Evolutionary conservation across 805 yeast genomes (phyloP).

Genomic region (Candida chauliodis): DNA sequence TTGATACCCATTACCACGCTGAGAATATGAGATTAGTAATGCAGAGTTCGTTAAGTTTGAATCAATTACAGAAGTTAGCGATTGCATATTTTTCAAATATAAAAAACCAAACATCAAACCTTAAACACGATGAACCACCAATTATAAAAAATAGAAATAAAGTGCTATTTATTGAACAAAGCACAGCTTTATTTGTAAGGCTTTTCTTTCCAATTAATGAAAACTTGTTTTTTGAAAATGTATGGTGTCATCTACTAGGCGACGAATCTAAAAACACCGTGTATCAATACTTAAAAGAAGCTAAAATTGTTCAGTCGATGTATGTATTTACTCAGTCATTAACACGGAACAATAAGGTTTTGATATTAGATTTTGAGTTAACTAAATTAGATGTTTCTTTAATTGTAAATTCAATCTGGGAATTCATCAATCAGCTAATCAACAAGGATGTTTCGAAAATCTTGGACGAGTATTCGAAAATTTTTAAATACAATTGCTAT

Average conservation of each 20-base stretch:
- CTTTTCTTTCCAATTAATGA: constrained; percentile 42
- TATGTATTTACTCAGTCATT: constrained; percentile 41
- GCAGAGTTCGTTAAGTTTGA: constrained; percentile 64
- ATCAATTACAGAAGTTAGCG: constrained; percentile 51
- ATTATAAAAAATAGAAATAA: constrained; percentile 4
- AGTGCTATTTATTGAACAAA: constrained; percentile 37
- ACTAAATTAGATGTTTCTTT: constrained; percentile 31
- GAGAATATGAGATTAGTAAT: constrained; percentile 56
- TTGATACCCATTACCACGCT: constrained; percentile 38
- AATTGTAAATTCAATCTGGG: constrained; percentile 34
- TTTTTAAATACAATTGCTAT: constrained; percentile 14
- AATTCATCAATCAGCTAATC: constrained; percentile 18
- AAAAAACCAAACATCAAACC: not conserved
- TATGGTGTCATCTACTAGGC: constrained; percentile 61
- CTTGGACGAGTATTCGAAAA: constrained; percentile 6
- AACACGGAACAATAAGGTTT: constrained; percentile 29
- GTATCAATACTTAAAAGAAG: constrained; percentile 31
- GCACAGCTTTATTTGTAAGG: constrained; percentile 36
- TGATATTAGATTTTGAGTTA: constrained; percentile 47
- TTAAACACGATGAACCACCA: not conserved
- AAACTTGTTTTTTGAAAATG: constrained; percentile 24
- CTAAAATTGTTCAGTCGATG: constrained; percentile 31
- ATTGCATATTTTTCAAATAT: constrained; percentile 39
- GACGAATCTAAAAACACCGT: constrained; percentile 56
- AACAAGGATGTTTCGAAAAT: not conserved